phyloP scores from a whole-genome alignment of 495 filamentous ascomycete genomes.

The Pseudomonodictys pantanalensis region DNA sequence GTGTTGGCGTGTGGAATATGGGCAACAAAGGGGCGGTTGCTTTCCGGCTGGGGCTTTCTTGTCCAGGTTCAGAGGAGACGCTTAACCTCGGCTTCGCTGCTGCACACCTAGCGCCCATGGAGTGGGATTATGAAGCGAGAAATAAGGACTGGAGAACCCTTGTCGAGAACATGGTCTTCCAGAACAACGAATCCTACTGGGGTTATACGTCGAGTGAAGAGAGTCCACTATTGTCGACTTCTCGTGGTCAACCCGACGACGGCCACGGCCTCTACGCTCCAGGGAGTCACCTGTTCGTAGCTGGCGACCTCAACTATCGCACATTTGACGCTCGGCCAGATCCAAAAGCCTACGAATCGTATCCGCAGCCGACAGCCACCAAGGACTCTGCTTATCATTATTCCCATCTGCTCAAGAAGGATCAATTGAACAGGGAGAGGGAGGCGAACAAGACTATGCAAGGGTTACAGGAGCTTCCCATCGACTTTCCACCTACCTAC shows the following conservation, averaged over 20 bases:
- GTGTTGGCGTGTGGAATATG: conserved; percentile 76
- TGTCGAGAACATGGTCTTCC: conserved; percentile 74
- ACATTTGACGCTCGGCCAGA: conserved; percentile 61
- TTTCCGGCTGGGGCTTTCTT: conserved; percentile 61
- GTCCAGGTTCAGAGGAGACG: conserved; percentile 37
- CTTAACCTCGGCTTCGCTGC: conserved; percentile 77
- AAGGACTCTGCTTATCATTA: conserved; percentile 52
- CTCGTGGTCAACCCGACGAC: conserved; percentile 23
- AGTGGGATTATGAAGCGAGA: conserved; percentile 63
- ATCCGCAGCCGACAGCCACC: conserved; percentile 57
- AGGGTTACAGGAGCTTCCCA: conserved; percentile 67
- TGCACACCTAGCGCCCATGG: conserved; percentile 86
- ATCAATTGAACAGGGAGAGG: conserved; percentile 75
- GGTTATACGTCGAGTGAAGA: conserved; percentile 39
- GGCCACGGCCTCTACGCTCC: conserved; percentile 64
- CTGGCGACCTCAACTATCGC: conserved; percentile 94
- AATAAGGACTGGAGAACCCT: conserved; percentile 86
- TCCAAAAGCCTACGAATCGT: conserved; percentile 50
- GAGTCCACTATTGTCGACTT: conserved; percentile 47
- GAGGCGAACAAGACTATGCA: conserved; percentile 65
- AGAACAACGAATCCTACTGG: conserved; percentile 36
- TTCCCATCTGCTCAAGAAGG: conserved; percentile 61
- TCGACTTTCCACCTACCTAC: conserved; percentile 89
- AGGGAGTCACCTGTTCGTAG: conserved; percentile 73
- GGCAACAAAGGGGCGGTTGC: conserved; percentile 94